phyloP scores from a whole-genome alignment of 768 basidiomycete genomes.

The Russula brevipes region DNA sequence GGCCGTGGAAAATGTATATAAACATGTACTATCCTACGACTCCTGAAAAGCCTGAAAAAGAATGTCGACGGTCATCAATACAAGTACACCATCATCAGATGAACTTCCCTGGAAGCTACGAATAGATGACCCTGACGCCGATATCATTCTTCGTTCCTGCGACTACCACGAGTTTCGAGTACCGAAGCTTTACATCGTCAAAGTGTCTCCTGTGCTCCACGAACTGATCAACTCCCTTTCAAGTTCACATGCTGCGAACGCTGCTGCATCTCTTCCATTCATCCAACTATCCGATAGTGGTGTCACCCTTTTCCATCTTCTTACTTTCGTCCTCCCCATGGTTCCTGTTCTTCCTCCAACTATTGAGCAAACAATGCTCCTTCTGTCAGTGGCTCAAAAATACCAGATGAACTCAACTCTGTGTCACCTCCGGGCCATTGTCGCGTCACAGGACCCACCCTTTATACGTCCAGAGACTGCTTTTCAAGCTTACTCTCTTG shows the following conservation, averaged over 20 bases:
- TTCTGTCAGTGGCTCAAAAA: constrained; percentile 4
- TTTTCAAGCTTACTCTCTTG: not conserved
- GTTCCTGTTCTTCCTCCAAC: not conserved
- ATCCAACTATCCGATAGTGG: not conserved
- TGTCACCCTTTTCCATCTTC: not conserved
- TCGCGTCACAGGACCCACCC: not conserved
- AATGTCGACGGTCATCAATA: too few relatives aligned
- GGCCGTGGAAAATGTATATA: too few relatives aligned
- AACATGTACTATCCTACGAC: too few relatives aligned
- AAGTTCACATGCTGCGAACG: not conserved
- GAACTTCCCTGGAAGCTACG: too few relatives aligned
- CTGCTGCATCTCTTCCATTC: not conserved
- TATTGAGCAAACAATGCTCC: not conserved
- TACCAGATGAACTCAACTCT: not conserved
- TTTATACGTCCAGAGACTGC: constrained; percentile 2
- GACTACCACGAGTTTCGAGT: constrained; percentile 43
- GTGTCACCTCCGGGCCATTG: not conserved
- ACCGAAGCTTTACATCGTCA: constrained; percentile 39
- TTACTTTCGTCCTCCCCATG: constrained; percentile 13
- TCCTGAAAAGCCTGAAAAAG: too few relatives aligned
- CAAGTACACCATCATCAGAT: too few relatives aligned
- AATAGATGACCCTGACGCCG: constrained; percentile 33
- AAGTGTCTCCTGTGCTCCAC: constrained; percentile 38
- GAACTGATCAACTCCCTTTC: not conserved
- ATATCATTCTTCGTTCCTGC: constrained; percentile 40